Base-by-base conservation (phyloP, 176 grass and related monocot genomes). In the Chloris gayana region DNA sequence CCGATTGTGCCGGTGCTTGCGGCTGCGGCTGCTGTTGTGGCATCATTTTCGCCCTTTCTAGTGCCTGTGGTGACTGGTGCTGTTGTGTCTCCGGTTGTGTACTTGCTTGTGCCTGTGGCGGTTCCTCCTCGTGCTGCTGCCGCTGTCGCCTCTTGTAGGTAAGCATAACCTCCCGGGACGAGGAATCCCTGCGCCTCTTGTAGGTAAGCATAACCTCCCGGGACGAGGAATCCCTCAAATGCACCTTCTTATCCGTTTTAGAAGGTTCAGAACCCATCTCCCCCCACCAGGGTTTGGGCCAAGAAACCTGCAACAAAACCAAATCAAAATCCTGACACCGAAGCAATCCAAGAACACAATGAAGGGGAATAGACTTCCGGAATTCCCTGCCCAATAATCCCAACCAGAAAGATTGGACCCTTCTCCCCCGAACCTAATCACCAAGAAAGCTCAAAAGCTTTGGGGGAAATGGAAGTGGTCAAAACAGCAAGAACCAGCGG, bases 121-220 rank as follows among this genome's bases (percentile, higher is more conserved):
- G 54, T 7, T 57, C 8, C 22, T 57, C 19, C 22, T 57, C 22
- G 22, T 24, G 42, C 67, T 74, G 57, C 35, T 47, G 54, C 27
- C 29, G 63, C 56, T 77, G 77, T 29, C 82, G 82, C 69, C 89
- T 85, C 85, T 91, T 91, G 85, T 91, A 91, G 56, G 85, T 50
- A 50, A 18, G 6, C 22, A 85, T 49, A 61, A 44, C 27, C 25
- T 85, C 78, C 68, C 77, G 77, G 22, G 71, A 85, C 14, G 67
- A 67, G 21, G 85, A 85, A 73, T 79, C 74, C 69, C 86, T 66
- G 35, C n/a, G n/a, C n/a, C n/a, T n/a, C n/a, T n/a, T n/a, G n/a
- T n/a, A n/a, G n/a, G n/a, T n/a, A n/a, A n/a, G n/a, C n/a, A n/a
- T n/a, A n/a, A n/a, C n/a, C n/a, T n/a, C n/a, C n/a, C n/a, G n/a